Percentiles rank a stretch among this genome's conserved stretches.
These are phyloP conservation scores for Paspalum vaginatum DNA, from an alignment of 176 grass and related monocot genomes.

Conservation along the genomic window DNA sequence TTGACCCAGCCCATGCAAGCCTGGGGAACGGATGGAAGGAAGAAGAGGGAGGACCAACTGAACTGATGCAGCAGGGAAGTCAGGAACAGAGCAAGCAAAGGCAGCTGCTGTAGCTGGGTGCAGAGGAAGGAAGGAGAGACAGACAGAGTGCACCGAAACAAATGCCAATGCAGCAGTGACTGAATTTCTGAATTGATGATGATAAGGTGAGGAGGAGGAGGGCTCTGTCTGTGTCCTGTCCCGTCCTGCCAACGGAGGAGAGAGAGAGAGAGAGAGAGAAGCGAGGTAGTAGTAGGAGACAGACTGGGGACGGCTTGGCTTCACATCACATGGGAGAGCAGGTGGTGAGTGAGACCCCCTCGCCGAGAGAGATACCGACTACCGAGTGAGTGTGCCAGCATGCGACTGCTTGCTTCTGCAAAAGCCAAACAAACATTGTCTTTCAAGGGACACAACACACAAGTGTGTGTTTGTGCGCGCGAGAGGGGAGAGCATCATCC, in stretches of 20 bases:
- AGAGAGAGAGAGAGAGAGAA: no score
- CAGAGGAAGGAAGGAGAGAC: neutral
- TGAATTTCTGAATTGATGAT: slow-evolving; percentile 29
- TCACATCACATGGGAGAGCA: slow-evolving; percentile 57
- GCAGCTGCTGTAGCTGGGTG: no score
- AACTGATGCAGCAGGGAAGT: neutral
- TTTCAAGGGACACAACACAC: neutral
- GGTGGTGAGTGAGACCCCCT: slow-evolving; percentile 21
- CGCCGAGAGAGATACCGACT: neutral
- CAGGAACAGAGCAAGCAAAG: neutral
- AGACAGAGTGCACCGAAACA: slow-evolving; percentile 40
- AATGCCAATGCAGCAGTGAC: slow-evolving; percentile 42
- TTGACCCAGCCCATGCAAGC: no score
- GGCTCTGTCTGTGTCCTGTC: slow-evolving; percentile 29
- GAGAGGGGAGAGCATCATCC: neutral
- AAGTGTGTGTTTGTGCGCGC: no score
- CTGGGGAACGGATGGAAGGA: neutral
- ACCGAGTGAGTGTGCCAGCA: no score
- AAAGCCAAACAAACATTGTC: slow-evolving; percentile 42
- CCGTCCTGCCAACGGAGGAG: slow-evolving; percentile 10
- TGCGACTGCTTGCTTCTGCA: slow-evolving; percentile 37
- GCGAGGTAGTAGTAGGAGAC: neutral
- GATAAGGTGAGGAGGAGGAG: slow-evolving; percentile 23
- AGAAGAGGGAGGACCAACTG: neutral
- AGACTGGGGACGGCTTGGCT: neutral